phyloP scores from a whole-genome alignment of 805 yeast genomes.

The Wickerhamomyces sydowiorum region DNA sequence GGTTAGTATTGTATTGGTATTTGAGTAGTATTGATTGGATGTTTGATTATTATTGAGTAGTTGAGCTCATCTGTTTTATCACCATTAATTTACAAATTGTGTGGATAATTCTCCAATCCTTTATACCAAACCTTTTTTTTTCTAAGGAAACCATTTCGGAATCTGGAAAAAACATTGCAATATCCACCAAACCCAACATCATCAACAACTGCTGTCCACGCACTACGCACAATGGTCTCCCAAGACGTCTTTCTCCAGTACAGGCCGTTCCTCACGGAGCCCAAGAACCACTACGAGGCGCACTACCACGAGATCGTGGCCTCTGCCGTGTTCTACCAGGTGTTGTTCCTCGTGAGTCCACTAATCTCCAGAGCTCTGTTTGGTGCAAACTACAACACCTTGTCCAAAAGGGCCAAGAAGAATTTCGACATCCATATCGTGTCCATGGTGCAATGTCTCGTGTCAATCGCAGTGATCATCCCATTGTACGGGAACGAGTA shows the following conservation, averaged over 20 bases:
- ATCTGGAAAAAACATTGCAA: no score
- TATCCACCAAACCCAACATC: no score
- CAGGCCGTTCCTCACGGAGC: constrained; percentile 28
- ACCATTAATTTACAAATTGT: no score
- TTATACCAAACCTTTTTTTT: no score
- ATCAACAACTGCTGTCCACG: no score
- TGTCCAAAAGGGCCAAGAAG: constrained; percentile 40
- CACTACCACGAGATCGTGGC: constrained; percentile 74
- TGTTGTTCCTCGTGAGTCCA: constrained; percentile 49
- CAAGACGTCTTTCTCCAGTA: constrained; percentile 12
- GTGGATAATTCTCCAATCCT: no score
- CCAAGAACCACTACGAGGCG: constrained; percentile 37
- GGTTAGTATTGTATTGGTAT: no score
- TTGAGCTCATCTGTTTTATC: no score
- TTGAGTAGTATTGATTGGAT: no score
- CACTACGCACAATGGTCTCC: no score
- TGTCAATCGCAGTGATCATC: constrained; percentile 52
- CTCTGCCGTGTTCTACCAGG: constrained; percentile 55
- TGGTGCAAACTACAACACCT: constrained; percentile 47
- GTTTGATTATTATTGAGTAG: no score
- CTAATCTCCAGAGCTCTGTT: constrained; percentile 40
- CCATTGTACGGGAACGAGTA: constrained; percentile 62
- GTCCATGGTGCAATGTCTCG: constrained; percentile 74
- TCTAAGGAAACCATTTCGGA: no score
- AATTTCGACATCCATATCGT: constrained; percentile 91